Conservation (phyloP, 2,329 filamentous ascomycete species). For the Falciphora oryzae region DNA sequence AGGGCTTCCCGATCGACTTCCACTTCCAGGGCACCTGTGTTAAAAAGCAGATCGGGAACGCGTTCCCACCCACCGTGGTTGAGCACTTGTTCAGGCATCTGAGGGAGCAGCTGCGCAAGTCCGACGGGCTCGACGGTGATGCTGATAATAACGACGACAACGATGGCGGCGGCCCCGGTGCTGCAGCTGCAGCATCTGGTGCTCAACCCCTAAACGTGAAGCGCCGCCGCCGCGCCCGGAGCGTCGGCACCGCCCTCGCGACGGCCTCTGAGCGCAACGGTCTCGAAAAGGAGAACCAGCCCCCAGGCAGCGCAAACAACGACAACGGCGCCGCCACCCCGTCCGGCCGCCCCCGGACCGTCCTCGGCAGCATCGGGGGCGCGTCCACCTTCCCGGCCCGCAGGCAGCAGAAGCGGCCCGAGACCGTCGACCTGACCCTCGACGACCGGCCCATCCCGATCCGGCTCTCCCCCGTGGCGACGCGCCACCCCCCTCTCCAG, state of each 20-base stretch:
- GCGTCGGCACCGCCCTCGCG: neutral
- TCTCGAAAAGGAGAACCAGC: too few relatives aligned
- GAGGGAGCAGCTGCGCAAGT: conserved; percentile 36
- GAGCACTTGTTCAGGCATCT: conserved; percentile 44
- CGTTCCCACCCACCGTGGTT: conserved; percentile 61
- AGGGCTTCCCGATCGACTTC: conserved; percentile 61
- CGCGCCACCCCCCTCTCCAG: too few relatives aligned
- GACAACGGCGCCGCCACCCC: neutral
- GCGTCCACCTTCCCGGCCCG: neutral
- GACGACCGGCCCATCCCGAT: neutral
- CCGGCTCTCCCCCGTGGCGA: neutral
- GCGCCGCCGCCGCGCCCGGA: neutral
- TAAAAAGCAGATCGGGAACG: conserved; percentile 70
- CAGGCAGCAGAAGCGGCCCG: too few relatives aligned
- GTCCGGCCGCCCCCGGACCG: too few relatives aligned
- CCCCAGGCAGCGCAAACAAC: neutral
- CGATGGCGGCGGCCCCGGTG: neutral
- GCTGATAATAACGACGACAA: neutral
- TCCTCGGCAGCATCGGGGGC: neutral
- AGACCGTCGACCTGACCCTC: neutral
- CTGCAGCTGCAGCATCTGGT: neutral
- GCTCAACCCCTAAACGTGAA: neutral
- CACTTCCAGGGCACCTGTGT: conserved; percentile 44
- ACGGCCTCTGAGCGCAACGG: too few relatives aligned
- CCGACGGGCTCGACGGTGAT: conserved; percentile 32